Evolutionary conservation across 768 basidiomycete species (phyloP), one percentile per base, ranked within the genome.

Genomic region (Lepiota venenata): DNA sequence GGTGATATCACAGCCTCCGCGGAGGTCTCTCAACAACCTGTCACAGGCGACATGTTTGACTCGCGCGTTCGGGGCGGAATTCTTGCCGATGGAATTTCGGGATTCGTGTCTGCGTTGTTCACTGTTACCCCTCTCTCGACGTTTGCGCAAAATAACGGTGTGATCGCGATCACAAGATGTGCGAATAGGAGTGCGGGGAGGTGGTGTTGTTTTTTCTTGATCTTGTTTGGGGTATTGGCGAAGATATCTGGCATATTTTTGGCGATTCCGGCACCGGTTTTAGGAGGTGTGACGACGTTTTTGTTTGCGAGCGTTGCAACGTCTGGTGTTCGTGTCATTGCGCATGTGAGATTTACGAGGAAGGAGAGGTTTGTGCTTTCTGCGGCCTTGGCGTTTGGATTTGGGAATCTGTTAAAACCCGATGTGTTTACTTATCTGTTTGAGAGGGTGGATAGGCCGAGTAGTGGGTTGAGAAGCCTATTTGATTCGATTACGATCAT

Each of bases 241-340:
- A 93, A 93, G 66, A 70, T 93, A 40, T 86, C 90, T 2, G 91
- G 91, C 0, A 81, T 92, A 40, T 90, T 94, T 71, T 79, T 94
- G 15, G 82, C 90, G 1, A 92, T 94, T 56, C 92, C 91, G 1
- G 85, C 87, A 62, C 74, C 91, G 0, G 90, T 91, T 6, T 78
- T 91, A 0, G 91, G 91, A 1, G 90, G 91, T 2, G 89, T 93
- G 2, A 94, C 90, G 10, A 92, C 91, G 2, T 93, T 93, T 77
- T 75, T 93, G 9, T 93, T 93, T 63, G 85, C 88, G 0, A 84
- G 77, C 38, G 90, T 93, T 25, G 77, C 80, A 14, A 78, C 81
- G 6, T 87, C 86, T 0, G 90, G 91, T 29, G 48, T 88, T 25
- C 80, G 87, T 20, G 87, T 93, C 2, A 73, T 94, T 25, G 74